phyloP scores from a whole-genome alignment of 2,329 filamentous ascomycete genomes.

The Pseudocercospora musae region DNA sequence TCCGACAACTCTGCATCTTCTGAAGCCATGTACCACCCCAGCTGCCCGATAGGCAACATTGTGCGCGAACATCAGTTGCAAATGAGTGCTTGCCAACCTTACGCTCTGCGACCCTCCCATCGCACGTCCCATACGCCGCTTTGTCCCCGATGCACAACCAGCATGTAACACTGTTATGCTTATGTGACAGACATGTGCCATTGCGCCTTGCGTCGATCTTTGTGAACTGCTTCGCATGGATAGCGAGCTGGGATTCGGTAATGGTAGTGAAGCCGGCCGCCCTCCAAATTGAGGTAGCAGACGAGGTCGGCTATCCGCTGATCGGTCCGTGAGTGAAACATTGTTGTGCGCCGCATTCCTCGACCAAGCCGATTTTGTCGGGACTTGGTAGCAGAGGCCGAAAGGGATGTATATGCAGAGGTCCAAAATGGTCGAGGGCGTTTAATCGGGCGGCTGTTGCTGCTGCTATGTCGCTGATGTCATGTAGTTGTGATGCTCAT shows the following conservation, averaged over 20 bases:
- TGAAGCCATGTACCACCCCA: slow-evolving; percentile 5
- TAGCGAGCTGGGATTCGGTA: neutral
- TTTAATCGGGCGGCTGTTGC: neutral
- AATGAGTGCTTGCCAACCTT: neutral
- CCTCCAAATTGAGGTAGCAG: neutral
- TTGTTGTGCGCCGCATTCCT: neutral
- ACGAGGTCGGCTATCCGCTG: neutral
- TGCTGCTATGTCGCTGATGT: neutral
- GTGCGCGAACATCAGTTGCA: slow-evolving; percentile 18
- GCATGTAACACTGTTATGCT: neutral
- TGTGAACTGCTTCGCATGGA: neutral
- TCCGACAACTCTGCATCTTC: slow-evolving; percentile 11
- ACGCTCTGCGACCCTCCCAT: neutral
- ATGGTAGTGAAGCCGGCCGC: neutral
- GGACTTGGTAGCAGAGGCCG: neutral
- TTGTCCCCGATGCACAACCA: neutral
- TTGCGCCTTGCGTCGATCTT: neutral
- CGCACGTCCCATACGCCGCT: neutral
- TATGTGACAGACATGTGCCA: neutral
- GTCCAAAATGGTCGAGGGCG: neutral
- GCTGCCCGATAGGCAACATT: slow-evolving; percentile 21
- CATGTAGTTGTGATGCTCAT: slow-evolving; percentile 4
- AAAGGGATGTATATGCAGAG: neutral
- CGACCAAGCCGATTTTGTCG: neutral
- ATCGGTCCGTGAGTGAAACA: neutral